These are phyloP conservation scores for Aegle marmelos DNA, from an alignment of 345 rosid genomes.

Conservation along the genomic window DNA sequence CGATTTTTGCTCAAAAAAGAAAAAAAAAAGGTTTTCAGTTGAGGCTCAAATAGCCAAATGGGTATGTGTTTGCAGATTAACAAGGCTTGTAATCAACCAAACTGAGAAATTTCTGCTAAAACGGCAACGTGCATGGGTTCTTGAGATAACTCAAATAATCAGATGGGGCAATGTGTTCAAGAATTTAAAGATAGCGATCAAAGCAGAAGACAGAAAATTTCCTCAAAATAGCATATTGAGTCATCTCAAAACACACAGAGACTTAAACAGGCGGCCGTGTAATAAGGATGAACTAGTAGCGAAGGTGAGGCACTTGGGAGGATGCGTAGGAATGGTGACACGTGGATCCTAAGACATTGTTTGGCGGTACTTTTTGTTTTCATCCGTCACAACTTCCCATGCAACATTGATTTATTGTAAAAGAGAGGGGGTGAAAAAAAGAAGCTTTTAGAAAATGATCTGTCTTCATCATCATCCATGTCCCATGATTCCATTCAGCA, in stretches of 20 bases:
- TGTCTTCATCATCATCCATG: neutral
- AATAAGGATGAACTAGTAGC: neutral
- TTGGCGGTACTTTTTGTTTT: neutral
- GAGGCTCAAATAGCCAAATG: constrained; percentile 8
- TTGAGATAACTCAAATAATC: neutral
- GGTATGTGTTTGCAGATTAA: neutral
- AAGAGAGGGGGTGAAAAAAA: too few relatives aligned
- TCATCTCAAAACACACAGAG: neutral
- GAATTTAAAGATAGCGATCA: neutral
- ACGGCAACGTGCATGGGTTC: neutral
- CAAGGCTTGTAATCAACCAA: constrained; percentile 1
- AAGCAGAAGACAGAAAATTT: neutral
- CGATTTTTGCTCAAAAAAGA: neutral
- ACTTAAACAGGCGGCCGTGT: neutral
- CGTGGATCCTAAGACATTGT: neutral
- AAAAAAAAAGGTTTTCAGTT: neutral
- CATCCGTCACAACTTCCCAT: neutral
- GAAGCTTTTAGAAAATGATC: neutral
- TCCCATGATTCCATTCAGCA: too few relatives aligned
- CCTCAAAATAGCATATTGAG: neutral
- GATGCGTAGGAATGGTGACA: neutral
- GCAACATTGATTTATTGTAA: neutral
- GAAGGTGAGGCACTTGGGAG: neutral
- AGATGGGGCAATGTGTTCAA: neutral
- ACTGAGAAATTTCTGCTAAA: neutral